Evolutionary conservation across 495 filamentous ascomycete genomes (phyloP).

Genomic region (Melanomma pulvis-pyrius): DNA sequence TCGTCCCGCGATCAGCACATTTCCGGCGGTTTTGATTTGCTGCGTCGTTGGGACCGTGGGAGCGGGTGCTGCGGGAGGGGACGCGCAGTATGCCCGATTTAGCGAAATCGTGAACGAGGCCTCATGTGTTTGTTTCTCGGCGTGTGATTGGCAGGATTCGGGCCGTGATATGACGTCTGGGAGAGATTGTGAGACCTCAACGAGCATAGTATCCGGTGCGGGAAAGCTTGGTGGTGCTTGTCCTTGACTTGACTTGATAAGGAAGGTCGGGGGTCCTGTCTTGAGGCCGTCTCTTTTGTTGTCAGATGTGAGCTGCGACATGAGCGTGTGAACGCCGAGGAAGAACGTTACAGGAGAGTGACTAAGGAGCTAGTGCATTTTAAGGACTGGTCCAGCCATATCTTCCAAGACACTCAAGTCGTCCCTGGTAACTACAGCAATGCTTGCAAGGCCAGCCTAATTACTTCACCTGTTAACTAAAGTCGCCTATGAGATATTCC

Average conservation of each 20-base stretch:
- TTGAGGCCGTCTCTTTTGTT: neutral
- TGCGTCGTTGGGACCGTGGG: conserved; percentile 6
- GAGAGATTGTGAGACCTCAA: neutral
- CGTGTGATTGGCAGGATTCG: conserved; percentile 9
- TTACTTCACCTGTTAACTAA: too few relatives aligned
- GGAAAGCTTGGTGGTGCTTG: conserved; percentile 17
- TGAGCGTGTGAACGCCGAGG: too few relatives aligned
- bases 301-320: too few relatives aligned
- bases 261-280: neutral
- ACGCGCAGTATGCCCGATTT: neutral
- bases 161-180: neutral
- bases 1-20: conserved; percentile 8
- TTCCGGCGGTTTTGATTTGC: conserved; percentile 8
- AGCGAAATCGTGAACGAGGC: neutral
- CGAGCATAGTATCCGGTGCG: neutral
- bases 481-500: too few relatives aligned
- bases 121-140: conserved; percentile 6
- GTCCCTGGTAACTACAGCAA: too few relatives aligned
- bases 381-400: too few relatives aligned
- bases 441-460: too few relatives aligned
- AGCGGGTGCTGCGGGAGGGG: neutral
- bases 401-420: too few relatives aligned
- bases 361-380: too few relatives aligned
- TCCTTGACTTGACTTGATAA: neutral
- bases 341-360: too few relatives aligned